A percentile compares a stretch with the other conserved stretches of the same genome.
Conservation (phyloP, 371 early-diverging fungal species). For the Apophysomyces elegans region DNA sequence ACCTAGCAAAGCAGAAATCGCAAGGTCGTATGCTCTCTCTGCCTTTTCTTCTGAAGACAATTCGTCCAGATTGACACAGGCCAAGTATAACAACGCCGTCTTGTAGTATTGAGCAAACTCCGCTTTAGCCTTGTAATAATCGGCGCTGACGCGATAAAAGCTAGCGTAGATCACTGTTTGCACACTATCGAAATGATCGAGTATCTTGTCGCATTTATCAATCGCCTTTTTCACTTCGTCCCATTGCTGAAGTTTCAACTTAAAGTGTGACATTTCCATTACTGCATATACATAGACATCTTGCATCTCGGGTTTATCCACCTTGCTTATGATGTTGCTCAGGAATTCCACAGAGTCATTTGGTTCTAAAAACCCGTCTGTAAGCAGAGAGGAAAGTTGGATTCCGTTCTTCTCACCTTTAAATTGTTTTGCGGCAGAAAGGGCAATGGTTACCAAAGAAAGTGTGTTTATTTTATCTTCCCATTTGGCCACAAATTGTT, state of each 20-base stretch:
- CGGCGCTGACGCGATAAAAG: constrained; percentile 94
- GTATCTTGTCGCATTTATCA: constrained; percentile 82
- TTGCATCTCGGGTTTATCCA: constrained; percentile 65
- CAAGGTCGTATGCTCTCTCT: constrained; percentile 90
- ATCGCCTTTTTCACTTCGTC: constrained; percentile 83
- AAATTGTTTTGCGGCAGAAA: constrained; percentile 78
- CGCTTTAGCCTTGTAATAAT: constrained; percentile 95
- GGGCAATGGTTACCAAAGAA: constrained; percentile 82
- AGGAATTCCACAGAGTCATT: constrained; percentile 73
- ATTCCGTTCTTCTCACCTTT: constrained; percentile 54
- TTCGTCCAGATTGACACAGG: constrained; percentile 87
- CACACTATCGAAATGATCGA: constrained; percentile 81
- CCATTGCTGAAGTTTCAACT: constrained; percentile 73
- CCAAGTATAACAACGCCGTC: constrained; percentile 90
- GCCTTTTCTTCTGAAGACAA: constrained; percentile 73
- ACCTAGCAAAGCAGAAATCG: constrained; percentile 90
- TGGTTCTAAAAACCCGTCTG: constrained; percentile 44
- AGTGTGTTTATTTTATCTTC: constrained; percentile 92
- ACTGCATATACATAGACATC: constrained; percentile 87
- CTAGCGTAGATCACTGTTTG: constrained; percentile 91
- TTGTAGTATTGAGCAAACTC: constrained; percentile 94
- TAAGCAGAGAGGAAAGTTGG: background rate
- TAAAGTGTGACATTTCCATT: constrained; percentile 87
- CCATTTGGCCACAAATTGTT: constrained; percentile 92
- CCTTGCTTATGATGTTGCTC: constrained; percentile 66